Evolutionary conservation across 441 rosid genomes (phyloP).

Genomic region (Pelargonium citronellum): DNA sequence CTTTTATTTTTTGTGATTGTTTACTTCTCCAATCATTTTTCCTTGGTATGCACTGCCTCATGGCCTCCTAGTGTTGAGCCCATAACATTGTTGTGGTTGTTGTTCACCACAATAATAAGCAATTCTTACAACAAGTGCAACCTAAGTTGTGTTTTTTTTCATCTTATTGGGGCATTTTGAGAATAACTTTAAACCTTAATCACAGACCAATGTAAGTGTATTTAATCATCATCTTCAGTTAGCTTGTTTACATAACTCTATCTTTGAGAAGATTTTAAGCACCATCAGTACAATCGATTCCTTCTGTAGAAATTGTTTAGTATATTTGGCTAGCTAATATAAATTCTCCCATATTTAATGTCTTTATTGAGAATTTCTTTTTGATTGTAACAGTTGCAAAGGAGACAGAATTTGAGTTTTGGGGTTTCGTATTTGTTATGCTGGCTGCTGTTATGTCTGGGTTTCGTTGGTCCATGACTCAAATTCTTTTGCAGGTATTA

Average conservation of each 20-base stretch:
- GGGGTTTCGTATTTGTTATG: constrained; percentile 9
- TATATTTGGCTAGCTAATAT: neutral
- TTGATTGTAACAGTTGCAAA: constrained; percentile 2
- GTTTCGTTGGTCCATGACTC: constrained; percentile 12
- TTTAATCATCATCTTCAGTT: too few relatives aligned
- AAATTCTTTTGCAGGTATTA: constrained; percentile 13
- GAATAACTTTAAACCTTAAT: neutral
- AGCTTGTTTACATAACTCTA: too few relatives aligned
- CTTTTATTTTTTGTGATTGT: neutral
- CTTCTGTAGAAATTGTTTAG: constrained; percentile 2
- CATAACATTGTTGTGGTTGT: neutral
- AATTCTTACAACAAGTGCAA: too few relatives aligned
- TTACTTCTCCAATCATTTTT: neutral
- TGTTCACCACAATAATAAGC: too few relatives aligned
- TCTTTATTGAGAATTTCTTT: neutral
- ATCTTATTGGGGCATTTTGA: neutral
- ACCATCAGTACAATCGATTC: neutral
- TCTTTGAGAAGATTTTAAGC: neutral
- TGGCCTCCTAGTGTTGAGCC: neutral
- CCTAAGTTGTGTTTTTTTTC: neutral
- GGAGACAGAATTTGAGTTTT: constrained; percentile 12
- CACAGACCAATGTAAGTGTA: too few relatives aligned
- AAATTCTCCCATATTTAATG: neutral
- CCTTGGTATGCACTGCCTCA: neutral
- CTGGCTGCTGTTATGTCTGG: constrained; percentile 14